These are phyloP conservation scores for Cladophialophora exuberans DNA, from an alignment of 2,329 filamentous ascomycete species.

Conservation along the genomic window DNA sequence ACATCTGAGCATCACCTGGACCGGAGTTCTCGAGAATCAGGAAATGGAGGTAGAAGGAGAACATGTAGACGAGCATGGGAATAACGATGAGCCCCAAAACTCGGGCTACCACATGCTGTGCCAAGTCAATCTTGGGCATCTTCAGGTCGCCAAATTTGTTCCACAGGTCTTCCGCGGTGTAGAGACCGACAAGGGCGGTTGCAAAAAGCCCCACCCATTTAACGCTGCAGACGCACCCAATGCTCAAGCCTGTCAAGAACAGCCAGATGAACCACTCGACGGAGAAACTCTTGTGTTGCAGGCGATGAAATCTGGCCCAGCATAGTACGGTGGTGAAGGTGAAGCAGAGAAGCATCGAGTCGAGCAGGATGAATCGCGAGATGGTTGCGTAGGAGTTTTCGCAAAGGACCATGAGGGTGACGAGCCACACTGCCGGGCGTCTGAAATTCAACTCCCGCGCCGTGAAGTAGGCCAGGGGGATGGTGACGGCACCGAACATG, in stretches of 20 bases:
- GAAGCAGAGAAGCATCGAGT: constrained; percentile 98
- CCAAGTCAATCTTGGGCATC: constrained; percentile 78
- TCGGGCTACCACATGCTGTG: constrained; percentile 76
- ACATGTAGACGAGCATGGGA: constrained; percentile 88
- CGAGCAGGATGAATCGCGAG: constrained; percentile 94
- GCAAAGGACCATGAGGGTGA: constrained; percentile 95
- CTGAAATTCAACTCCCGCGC: constrained; percentile 87
- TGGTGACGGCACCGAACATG: constrained; percentile 87
- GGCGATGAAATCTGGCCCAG: constrained; percentile 94
- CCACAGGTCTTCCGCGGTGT: constrained; percentile 97
- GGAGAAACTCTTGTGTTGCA: constrained; percentile 83
- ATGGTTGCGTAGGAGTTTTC: constrained; percentile 99
- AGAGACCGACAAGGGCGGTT: constrained; percentile 90
- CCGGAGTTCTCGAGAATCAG: constrained; percentile 89
- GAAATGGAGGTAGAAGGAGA: constrained; percentile 95
- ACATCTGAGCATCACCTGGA: constrained; percentile 99
- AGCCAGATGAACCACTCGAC: constrained; percentile 94
- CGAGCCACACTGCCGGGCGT: constrained; percentile 87
- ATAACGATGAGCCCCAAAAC: constrained; percentile 86
- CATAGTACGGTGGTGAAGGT: constrained; percentile 97
- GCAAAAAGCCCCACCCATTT: constrained; percentile 98
- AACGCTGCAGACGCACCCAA: constrained; percentile 97
- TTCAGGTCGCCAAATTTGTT: constrained; percentile 93
- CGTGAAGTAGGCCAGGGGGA: constrained; percentile 94
- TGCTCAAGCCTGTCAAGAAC: constrained; percentile 88